Conservation (phyloP, 2,329 filamentous ascomycete species). For the Epichloe elymi region DNA sequence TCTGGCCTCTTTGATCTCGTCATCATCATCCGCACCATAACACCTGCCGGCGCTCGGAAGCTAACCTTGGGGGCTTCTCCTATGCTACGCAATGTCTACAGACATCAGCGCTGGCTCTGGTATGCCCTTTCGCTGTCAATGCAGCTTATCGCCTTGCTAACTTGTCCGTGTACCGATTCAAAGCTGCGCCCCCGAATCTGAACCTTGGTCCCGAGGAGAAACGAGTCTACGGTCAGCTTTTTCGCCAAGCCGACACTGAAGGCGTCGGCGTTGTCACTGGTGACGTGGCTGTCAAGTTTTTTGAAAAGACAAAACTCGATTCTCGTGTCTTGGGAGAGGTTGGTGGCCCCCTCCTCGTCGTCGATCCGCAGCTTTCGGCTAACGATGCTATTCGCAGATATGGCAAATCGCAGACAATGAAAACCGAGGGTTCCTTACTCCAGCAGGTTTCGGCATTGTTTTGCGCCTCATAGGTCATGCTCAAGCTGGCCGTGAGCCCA, state of each 20-base stretch:
- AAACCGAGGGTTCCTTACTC: slow-evolving; percentile 87
- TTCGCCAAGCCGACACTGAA: slow-evolving; percentile 84
- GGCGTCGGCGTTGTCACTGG: slow-evolving; percentile 88
- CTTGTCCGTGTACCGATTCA: background rate
- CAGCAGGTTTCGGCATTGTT: slow-evolving; percentile 84
- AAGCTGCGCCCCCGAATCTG: slow-evolving; percentile 56
- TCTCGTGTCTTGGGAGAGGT: slow-evolving; percentile 81
- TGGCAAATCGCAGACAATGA: slow-evolving; percentile 98
- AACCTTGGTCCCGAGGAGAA: slow-evolving; percentile 89
- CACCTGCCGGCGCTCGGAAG: background rate
- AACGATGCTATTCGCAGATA: slow-evolving; percentile 45
- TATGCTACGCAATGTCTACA: slow-evolving; percentile 12
- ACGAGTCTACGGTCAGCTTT: slow-evolving; percentile 83
- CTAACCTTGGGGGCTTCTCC: background rate
- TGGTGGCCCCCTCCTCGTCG: slow-evolving; percentile 18
- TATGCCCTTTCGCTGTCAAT: slow-evolving; percentile 3
- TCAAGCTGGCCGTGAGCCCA: slow-evolving; percentile 74
- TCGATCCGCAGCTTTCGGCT: slow-evolving; percentile 1
- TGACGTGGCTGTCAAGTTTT: slow-evolving; percentile 93
- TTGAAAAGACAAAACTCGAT: slow-evolving; percentile 85
- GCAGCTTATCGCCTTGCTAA: slow-evolving; percentile 5
- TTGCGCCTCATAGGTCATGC: slow-evolving; percentile 91
- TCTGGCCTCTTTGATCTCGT: background rate
- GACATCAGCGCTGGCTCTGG: slow-evolving; percentile 13
- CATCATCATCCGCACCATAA: background rate